Conservation (phyloP, 768 basidiomycete genomes). For the Pisolithus orientalis region DNA sequence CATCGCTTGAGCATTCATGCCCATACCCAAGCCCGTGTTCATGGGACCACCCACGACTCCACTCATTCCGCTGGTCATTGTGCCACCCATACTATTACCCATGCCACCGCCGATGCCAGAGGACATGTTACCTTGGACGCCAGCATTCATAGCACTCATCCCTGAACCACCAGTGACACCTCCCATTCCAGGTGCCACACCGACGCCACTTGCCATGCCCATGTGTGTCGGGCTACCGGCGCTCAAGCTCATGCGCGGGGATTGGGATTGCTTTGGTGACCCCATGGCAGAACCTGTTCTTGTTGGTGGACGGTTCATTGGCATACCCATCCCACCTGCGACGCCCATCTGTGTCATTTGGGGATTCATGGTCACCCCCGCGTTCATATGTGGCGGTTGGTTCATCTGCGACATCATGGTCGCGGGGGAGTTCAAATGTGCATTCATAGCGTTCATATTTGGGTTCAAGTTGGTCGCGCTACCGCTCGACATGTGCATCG, state of each 20-base stretch:
- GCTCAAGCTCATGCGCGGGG: slow-evolving; percentile 16
- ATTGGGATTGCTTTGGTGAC: slow-evolving; percentile 21
- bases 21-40: slow-evolving; percentile 9
- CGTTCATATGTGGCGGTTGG: slow-evolving; percentile 18
- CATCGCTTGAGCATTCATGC: slow-evolving; percentile 13
- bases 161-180: background rate
- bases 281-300: slow-evolving; percentile 23
- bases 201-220: slow-evolving; percentile 2
- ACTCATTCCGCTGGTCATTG: slow-evolving; percentile 6
- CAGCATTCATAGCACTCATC: slow-evolving; percentile 3
- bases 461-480: slow-evolving; percentile 6
- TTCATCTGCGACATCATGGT: slow-evolving; percentile 11
- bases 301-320: slow-evolving; percentile 24
- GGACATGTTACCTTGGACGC: slow-evolving; percentile 11
- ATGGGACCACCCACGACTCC: slow-evolving; percentile 13
- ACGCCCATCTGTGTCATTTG: slow-evolving; percentile 13
- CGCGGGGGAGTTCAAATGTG: slow-evolving; percentile 5
- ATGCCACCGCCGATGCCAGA: slow-evolving; percentile 2
- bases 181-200: slow-evolving; percentile 8
- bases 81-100: slow-evolving; percentile 1
- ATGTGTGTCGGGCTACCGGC: slow-evolving; percentile 6
- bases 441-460: slow-evolving; percentile 7
- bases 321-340: slow-evolving; percentile 12
- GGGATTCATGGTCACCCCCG: slow-evolving; percentile 5
- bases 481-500: slow-evolving; percentile 3